Base-by-base conservation (phyloP, 306 rosid genomes). In the Inga laurina region DNA sequence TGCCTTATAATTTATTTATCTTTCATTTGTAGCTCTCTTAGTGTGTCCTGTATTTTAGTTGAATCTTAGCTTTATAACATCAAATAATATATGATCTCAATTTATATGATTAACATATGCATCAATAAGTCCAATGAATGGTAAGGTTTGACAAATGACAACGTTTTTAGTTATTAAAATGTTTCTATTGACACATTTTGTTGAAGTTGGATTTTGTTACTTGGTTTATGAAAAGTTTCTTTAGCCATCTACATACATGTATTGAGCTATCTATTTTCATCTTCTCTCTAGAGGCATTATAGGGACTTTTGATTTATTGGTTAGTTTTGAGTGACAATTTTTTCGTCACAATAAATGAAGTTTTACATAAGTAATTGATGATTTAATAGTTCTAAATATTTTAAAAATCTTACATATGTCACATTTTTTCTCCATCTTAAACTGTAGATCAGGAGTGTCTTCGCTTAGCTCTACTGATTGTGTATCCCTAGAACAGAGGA, bases 381-480 rank as follows among this genome's bases (percentile, higher is more conserved):
- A 61, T 70, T 75, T 82, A 44, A n/a, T 12, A 27, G 16, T 61
- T 45, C 76, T 39, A 39, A 39, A 39, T 39, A 39, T 39, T 79
- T 51, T 44, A 64, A 67, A 15, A 81, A 67, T 66, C 68, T 39
- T 65, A 56, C 67, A 66, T 14, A 32, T 82, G 46, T 62, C 70
- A 76, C 52, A 21, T 59, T 66, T 56, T 72, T 51, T 82, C 39
- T 65, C 56, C 27, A 27, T 51, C 69, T 78, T 76, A 39, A 48
- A 73, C 85, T 85, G 85, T 88, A 95, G 99, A 83, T 88, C 93
- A 46, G 86, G 91, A 84, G 98, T 94, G 85, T 92, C 99, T 77
- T 84, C 85, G 44, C 93, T 92, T 87, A 90, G 93, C 86, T 54
- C 87, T 51, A 74, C 91, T 18, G 94, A 95, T 75, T 93, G 98